A percentile compares a stretch with the other conserved stretches of the same genome.
Evolutionary conservation across 2,329 filamentous ascomycete genomes (phyloP).

Genomic region (Scolecobasidium constrictum): DNA sequence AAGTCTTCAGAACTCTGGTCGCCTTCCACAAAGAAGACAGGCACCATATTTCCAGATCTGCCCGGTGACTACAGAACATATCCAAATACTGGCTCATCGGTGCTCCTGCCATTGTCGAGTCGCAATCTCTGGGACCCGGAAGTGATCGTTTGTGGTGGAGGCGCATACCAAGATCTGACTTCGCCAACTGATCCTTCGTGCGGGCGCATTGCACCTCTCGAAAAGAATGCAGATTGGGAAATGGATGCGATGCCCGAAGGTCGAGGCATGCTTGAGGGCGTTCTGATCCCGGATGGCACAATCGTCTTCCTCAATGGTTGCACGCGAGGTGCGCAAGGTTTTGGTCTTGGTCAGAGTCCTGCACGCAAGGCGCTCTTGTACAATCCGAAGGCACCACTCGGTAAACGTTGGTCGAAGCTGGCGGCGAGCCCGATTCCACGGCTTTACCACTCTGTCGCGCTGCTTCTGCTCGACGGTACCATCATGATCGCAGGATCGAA

Average conservation of each 20-base stretch:
- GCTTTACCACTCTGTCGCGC: constrained; percentile 50
- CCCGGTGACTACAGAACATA: constrained; percentile 48
- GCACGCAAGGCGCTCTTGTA: constrained; percentile 48
- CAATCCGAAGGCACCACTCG: constrained; percentile 40
- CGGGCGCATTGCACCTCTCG: constrained; percentile 43
- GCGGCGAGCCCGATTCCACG: constrained; percentile 31
- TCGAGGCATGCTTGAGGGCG: constrained; percentile 50
- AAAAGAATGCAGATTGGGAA: constrained; percentile 39
- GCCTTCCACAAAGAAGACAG: constrained; percentile 32
- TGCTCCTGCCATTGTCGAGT: constrained; percentile 43
- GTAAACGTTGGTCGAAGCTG: constrained; percentile 39
- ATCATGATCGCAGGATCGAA: constrained; percentile 50
- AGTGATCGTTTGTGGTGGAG: constrained; percentile 48
- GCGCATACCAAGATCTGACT: constrained; percentile 47
- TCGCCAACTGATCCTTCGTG: constrained; percentile 49
- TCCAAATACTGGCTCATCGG: constrained; percentile 49
- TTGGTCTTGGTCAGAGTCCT: constrained; percentile 43
- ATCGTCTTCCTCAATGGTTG: constrained; percentile 50
- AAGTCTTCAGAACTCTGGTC: constrained; percentile 47
- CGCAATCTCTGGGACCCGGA: constrained; percentile 42
- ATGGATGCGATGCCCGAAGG: constrained; percentile 49
- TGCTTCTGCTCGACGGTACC: constrained; percentile 49
- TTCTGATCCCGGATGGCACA: constrained; percentile 49
- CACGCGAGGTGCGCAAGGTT: constrained; percentile 48
- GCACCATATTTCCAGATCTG: constrained; percentile 40